These are phyloP conservation scores for Globisporangium paddicum DNA, from an alignment of 352 stramenopile species.

Conservation along the genomic window DNA sequence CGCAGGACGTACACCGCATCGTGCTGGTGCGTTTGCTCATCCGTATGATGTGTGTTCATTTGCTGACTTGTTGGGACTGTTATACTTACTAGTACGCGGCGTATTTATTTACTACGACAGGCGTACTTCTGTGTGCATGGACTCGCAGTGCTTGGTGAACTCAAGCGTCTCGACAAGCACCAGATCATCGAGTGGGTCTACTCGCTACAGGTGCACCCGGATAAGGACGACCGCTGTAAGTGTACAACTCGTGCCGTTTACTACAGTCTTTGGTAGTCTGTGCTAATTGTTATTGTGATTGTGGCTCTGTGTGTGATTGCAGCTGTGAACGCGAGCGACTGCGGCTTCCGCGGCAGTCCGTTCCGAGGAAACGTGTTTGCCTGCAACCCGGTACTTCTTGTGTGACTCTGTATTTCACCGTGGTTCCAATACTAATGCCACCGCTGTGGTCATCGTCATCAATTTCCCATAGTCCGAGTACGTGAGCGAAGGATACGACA, in stretches of 20 bases:
- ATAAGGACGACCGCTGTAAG: constrained; percentile 53
- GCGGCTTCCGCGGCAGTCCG: constrained; percentile 63
- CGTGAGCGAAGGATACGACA: constrained; percentile 72
- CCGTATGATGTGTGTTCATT: no score
- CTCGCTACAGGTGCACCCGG: constrained; percentile 70
- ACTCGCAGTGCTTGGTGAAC: constrained; percentile 70
- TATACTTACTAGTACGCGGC: not conserved
- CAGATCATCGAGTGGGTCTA: constrained; percentile 87
- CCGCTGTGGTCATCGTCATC: not conserved
- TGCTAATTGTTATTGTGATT: not conserved
- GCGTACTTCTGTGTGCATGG: constrained; percentile 86
- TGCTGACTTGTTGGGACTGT: no score
- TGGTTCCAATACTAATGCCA: not conserved
- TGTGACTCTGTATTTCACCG: not conserved
- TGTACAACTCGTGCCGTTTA: not conserved
- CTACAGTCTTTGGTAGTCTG: no score
- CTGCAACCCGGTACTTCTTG: constrained; percentile 22
- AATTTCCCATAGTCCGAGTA: constrained; percentile 32
- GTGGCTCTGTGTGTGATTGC: not conserved
- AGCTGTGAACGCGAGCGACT: constrained; percentile 66
- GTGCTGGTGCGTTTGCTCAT: constrained; percentile 60
- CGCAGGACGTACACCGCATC: constrained; percentile 78
- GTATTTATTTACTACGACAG: constrained; percentile 11
- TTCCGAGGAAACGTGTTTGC: constrained; percentile 64
- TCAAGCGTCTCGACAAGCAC: constrained; percentile 63